A percentile compares a stretch with the other conserved stretches of the same genome.
Evolutionary conservation across 768 basidiomycete species (phyloP).

Genomic region (Calvatia gigantea): DNA sequence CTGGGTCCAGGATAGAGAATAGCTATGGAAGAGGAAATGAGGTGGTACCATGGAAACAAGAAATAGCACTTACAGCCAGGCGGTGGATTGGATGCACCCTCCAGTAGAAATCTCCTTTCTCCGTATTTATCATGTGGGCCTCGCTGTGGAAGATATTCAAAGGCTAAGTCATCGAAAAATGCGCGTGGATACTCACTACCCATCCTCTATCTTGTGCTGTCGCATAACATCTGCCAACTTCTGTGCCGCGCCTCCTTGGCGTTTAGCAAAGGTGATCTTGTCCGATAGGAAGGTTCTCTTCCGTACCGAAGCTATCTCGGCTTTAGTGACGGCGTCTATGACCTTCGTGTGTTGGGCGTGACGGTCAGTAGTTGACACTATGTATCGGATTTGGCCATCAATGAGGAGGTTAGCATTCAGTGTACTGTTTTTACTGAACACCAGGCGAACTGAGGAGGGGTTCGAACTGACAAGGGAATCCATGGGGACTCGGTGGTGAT

Average conservation of each 20-base stretch:
- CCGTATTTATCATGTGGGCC: constrained; percentile 12
- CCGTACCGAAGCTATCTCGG: constrained; percentile 18
- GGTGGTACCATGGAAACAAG: neutral
- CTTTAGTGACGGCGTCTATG: constrained; percentile 16
- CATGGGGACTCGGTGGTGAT: too few relatives aligned
- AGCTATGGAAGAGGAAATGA: constrained; percentile 10
- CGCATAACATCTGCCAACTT: constrained; percentile 23
- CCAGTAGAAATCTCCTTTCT: constrained; percentile 17
- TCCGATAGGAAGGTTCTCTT: constrained; percentile 18
- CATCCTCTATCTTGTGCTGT: constrained; percentile 11
- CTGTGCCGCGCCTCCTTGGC: constrained; percentile 16
- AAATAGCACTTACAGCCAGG: constrained; percentile 13
- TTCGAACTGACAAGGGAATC: constrained; percentile 14
- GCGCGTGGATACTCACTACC: constrained; percentile 13
- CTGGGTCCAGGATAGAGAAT: constrained; percentile 12
- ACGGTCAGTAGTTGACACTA: constrained; percentile 18
- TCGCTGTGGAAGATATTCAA: neutral
- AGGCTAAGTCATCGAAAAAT: neutral
- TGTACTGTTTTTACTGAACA: constrained; percentile 20
- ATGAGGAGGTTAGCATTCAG: constrained; percentile 18
- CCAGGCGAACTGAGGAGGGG: constrained; percentile 4
- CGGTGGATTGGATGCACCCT: constrained; percentile 11
- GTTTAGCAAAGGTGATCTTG: constrained; percentile 20
- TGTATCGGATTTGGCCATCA: constrained; percentile 17
- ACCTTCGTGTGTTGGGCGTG: constrained; percentile 18